phyloP scores from a whole-genome alignment of 495 filamentous ascomycete species.

The Hypoxylon lenormandii region DNA sequence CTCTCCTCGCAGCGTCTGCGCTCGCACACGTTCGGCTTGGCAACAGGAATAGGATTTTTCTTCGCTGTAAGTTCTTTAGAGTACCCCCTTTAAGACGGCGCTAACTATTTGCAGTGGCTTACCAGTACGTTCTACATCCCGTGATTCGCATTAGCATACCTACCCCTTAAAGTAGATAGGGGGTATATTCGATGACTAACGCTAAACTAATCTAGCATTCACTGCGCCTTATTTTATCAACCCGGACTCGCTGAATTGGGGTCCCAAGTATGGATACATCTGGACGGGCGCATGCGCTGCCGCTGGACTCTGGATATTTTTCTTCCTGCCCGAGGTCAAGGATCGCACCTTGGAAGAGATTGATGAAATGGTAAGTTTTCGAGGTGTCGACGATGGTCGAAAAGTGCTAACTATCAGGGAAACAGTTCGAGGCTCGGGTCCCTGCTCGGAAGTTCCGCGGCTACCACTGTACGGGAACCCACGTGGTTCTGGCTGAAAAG shows the following conservation, averaged over 20 bases:
- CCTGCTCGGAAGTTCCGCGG: slow-evolving; percentile 62
- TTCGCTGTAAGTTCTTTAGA: slow-evolving; percentile 50
- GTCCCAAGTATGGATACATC: slow-evolving; percentile 69
- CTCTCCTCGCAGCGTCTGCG: slow-evolving; percentile 67
- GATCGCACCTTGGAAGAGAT: slow-evolving; percentile 65
- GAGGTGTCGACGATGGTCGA: not conserved
- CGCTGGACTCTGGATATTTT: slow-evolving; percentile 61
- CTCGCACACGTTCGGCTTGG: slow-evolving; percentile 69
- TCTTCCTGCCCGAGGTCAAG: slow-evolving; percentile 68
- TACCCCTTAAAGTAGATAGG: not conserved
- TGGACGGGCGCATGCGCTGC: slow-evolving; percentile 59
- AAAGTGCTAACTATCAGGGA: slow-evolving; percentile 2
- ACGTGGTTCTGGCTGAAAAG: slow-evolving; percentile 39
- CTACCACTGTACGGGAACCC: slow-evolving; percentile 56
- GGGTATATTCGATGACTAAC: not conserved
- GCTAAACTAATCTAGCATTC: slow-evolving; percentile 54
- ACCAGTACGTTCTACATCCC: slow-evolving; percentile 49
- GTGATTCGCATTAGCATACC: not conserved
- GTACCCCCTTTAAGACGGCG: not conserved
- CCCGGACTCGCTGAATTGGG: slow-evolving; percentile 66
- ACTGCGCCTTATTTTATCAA: slow-evolving; percentile 74
- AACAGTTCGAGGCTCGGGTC: slow-evolving; percentile 60
- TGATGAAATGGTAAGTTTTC: slow-evolving; percentile 63
- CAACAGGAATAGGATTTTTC: slow-evolving; percentile 66
- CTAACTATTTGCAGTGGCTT: slow-evolving; percentile 58